phyloP scores from a whole-genome alignment of 2,329 filamentous ascomycete species.

The Myrmaecium sp. region DNA sequence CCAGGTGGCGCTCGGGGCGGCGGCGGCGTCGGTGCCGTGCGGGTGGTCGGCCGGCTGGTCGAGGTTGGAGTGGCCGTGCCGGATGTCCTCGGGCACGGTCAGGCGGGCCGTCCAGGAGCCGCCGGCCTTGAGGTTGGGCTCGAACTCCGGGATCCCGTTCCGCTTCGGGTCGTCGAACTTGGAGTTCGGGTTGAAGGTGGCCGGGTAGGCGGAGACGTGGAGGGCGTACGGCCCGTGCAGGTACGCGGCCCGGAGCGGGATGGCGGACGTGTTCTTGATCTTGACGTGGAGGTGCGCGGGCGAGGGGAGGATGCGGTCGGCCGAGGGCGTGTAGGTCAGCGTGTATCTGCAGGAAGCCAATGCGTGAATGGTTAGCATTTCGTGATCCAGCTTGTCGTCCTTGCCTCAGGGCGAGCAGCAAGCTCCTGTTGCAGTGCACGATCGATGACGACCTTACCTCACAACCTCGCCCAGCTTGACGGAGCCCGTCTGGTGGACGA shows the following conservation, averaged over 20 bases:
- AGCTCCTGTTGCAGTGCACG: neutral
- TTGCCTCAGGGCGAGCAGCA: too few relatives aligned
- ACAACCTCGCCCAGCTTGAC: conserved; percentile 92
- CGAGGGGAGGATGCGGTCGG: conserved; percentile 78
- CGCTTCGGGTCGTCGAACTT: conserved; percentile 53
- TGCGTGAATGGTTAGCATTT: neutral
- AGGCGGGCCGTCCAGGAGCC: conserved; percentile 71
- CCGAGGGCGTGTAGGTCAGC: conserved; percentile 76
- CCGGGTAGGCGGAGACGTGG: conserved; percentile 70
- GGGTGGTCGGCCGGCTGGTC: conserved; percentile 30
- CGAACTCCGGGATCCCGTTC: conserved; percentile 75
- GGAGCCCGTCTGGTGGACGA: conserved; percentile 77
- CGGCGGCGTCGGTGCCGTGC: too few relatives aligned
- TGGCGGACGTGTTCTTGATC: conserved; percentile 80
- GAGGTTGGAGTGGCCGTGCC: conserved; percentile 20
- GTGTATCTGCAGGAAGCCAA: conserved; percentile 38
- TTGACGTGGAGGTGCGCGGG: conserved; percentile 68
- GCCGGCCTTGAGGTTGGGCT: conserved; percentile 91
- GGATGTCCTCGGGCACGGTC: conserved; percentile 60
- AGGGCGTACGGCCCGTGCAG: conserved; percentile 91
- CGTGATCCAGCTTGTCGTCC: too few relatives aligned
- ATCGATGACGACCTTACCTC: conserved; percentile 37
- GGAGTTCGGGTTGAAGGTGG: conserved; percentile 65
- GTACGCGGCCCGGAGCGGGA: conserved; percentile 84
- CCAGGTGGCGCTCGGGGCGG: conserved; percentile 72